Percentiles rank a stretch among this genome's conserved stretches.
These are phyloP conservation scores for Apiospora pterosperma DNA, from an alignment of 2,329 filamentous ascomycete genomes.

Conservation along the genomic window DNA sequence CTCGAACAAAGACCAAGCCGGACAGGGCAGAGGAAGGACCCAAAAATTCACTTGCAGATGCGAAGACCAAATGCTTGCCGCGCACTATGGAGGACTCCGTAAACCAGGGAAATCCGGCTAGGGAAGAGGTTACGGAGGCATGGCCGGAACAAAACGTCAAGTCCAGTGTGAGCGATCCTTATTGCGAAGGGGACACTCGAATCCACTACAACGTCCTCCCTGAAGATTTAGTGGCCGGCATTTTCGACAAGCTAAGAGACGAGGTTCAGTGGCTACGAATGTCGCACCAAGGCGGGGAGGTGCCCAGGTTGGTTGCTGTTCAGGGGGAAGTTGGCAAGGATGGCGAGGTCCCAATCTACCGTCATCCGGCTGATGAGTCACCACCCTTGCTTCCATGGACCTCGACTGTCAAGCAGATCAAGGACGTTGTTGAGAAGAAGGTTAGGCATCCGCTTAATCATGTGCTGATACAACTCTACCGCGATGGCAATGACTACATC, in stretches of 20 bases:
- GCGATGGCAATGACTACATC: slow-evolving; percentile 85
- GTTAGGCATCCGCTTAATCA: slow-evolving; percentile 86
- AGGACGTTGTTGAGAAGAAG: slow-evolving; percentile 63
- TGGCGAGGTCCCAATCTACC: slow-evolving; percentile 83
- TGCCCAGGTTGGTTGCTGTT: slow-evolving; percentile 86
- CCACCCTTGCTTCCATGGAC: slow-evolving; percentile 76
- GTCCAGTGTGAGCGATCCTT: slow-evolving; percentile 38
- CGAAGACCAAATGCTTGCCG: neutral
- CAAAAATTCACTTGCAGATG: slow-evolving; percentile 15
- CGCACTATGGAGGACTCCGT: neutral
- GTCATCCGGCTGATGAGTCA: slow-evolving; percentile 87
- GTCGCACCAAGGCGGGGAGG: slow-evolving; percentile 87
- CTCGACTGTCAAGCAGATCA: slow-evolving; percentile 65
- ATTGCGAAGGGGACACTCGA: slow-evolving; percentile 79
- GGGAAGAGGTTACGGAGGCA: slow-evolving; percentile 5
- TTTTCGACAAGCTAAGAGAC: slow-evolving; percentile 67
- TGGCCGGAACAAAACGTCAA: slow-evolving; percentile 15
- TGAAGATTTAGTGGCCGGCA: slow-evolving; percentile 45
- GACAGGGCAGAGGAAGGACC: neutral
- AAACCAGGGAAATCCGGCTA: neutral
- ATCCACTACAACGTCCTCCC: slow-evolving; percentile 71
- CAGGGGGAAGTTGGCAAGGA: slow-evolving; percentile 70
- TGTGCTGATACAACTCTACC: slow-evolving; percentile 88
- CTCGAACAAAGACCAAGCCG: neutral
- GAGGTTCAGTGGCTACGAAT: slow-evolving; percentile 90